A percentile compares a stretch with the other conserved stretches of the same genome.
These are phyloP conservation scores for Tubosaeta sp. DNA, from an alignment of 768 basidiomycete species.

Conservation along the genomic window DNA sequence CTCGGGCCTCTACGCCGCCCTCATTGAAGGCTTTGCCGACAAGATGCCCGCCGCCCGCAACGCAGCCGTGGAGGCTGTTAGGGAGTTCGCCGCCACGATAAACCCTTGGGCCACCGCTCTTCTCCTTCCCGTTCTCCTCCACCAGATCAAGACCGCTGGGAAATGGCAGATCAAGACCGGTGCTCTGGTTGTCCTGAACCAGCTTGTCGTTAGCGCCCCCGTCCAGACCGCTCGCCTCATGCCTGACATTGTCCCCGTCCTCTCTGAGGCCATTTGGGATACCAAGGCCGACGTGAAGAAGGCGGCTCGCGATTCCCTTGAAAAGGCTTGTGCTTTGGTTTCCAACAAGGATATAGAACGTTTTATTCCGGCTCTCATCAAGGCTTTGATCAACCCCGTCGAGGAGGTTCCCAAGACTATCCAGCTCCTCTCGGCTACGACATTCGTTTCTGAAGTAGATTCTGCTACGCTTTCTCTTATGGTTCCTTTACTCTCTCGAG, in stretches of 20 bases:
- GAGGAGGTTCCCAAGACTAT: slow-evolving; percentile 98
- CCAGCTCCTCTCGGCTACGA: slow-evolving; percentile 92
- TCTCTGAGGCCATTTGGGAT: slow-evolving; percentile 96
- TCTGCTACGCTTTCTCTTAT: slow-evolving; percentile 95
- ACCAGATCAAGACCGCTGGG: slow-evolving; percentile 91
- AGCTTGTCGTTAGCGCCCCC: slow-evolving; percentile 81
- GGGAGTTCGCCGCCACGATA: slow-evolving; percentile 68
- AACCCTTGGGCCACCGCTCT: slow-evolving; percentile 86
- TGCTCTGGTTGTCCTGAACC: slow-evolving; percentile 74
- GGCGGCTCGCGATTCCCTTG: slow-evolving; percentile 90
- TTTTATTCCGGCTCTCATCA: slow-evolving; percentile 97
- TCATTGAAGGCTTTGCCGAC: slow-evolving; percentile 92
- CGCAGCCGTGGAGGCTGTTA: slow-evolving; percentile 80
- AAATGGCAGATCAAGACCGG: slow-evolving; percentile 98
- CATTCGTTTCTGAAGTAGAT: slow-evolving; percentile 99
- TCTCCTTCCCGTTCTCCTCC: slow-evolving; percentile 82
- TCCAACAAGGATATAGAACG: slow-evolving; percentile 98
- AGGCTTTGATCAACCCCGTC: slow-evolving; percentile 97
- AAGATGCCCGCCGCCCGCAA: slow-evolving; percentile 87
- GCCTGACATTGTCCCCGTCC: slow-evolving; percentile 92
- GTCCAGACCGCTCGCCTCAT: slow-evolving; percentile 83
- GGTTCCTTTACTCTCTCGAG: slow-evolving; percentile 93
- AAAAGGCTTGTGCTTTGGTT: slow-evolving; percentile 89
- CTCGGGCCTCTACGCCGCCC: slow-evolving; percentile 79
- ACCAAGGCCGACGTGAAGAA: slow-evolving; percentile 99